Conservation (phyloP, 139 green algal species). For the Limnomonas spitsbergensis region DNA sequence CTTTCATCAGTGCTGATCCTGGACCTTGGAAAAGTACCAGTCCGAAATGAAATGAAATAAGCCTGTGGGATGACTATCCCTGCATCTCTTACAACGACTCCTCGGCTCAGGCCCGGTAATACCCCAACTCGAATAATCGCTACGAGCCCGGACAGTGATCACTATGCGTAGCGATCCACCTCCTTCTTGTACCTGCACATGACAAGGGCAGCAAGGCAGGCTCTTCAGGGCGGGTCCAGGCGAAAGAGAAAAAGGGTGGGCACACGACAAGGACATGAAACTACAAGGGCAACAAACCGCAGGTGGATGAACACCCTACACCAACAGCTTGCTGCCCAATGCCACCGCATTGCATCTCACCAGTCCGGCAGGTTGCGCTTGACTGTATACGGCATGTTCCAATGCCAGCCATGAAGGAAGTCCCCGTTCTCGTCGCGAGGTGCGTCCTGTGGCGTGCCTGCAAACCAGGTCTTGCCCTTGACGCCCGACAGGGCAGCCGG, state of each 20-base stretch:
- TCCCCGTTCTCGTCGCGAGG: conserved; percentile 32
- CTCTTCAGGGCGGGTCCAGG: background rate
- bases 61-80: too few relatives aligned
- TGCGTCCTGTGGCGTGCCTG: conserved; percentile 38
- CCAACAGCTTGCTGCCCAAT: background rate
- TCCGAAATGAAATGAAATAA: too few relatives aligned
- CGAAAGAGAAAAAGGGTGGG: background rate
- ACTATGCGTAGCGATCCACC: conserved; percentile 43
- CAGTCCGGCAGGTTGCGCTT: conserved; percentile 44
- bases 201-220: background rate
- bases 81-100: too few relatives aligned
- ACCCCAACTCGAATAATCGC: too few relatives aligned
- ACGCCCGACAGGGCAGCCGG: background rate
- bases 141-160: too few relatives aligned
- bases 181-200: conserved; percentile 45
- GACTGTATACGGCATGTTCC: conserved; percentile 54
- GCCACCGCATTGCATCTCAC: conserved; percentile 10
- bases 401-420: conserved; percentile 51
- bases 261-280: background rate
- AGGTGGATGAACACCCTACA: background rate
- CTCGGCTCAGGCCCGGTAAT: too few relatives aligned
- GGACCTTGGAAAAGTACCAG: too few relatives aligned
- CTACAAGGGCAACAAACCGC: background rate
- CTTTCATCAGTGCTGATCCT: too few relatives aligned
- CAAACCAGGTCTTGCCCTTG: conserved; percentile 16